A percentile compares a stretch with the other conserved stretches of the same genome.
phyloP scores from a whole-genome alignment of 2,329 filamentous ascomycete species.

The Calonectria naviculata region DNA sequence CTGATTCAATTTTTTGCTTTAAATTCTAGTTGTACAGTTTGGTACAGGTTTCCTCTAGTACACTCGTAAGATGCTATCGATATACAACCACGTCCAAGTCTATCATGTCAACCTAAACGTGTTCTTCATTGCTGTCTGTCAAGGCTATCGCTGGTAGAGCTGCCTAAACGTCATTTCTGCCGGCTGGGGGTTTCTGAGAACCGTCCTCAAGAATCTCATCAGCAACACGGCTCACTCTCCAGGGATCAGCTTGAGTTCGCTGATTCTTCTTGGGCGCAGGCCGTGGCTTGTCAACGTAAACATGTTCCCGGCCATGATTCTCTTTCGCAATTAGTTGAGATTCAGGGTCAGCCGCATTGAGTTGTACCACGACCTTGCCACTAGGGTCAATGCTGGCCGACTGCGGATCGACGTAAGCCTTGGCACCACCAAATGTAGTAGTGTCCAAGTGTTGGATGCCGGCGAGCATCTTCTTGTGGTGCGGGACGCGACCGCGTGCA shows the following conservation, averaged over 20 bases:
- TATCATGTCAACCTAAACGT: conserved; percentile 14
- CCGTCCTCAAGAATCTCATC: conserved; percentile 42
- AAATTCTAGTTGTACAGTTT: conserved; percentile 47
- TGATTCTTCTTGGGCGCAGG: conserved; percentile 21
- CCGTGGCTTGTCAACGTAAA: conserved; percentile 44
- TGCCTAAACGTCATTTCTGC: conserved; percentile 68
- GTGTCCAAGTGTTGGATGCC: conserved; percentile 59
- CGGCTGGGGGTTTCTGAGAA: conserved; percentile 25
- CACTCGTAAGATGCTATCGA: conserved; percentile 35
- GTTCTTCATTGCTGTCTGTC: conserved; percentile 32
- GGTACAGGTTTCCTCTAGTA: conserved; percentile 39
- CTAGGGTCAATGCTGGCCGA: conserved; percentile 59
- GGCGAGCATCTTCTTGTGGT: conserved; percentile 40
- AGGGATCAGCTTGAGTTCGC: conserved; percentile 23
- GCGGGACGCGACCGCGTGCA: conserved; percentile 24
- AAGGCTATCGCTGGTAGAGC: conserved; percentile 52
- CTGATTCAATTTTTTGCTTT: conserved; percentile 33
- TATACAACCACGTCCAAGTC: conserved; percentile 34
- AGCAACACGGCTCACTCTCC: conserved; percentile 38
- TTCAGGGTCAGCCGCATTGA: conserved; percentile 53
- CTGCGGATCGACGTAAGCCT: conserved; percentile 61
- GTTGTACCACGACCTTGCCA: conserved; percentile 59
- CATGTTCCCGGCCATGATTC: conserved; percentile 48
- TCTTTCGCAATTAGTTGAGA: conserved; percentile 60
- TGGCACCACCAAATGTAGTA: conserved; percentile 61